Evolutionary conservation across 2,329 filamentous ascomycete species (phyloP).

Genomic region (Xylaria arbuscula): DNA sequence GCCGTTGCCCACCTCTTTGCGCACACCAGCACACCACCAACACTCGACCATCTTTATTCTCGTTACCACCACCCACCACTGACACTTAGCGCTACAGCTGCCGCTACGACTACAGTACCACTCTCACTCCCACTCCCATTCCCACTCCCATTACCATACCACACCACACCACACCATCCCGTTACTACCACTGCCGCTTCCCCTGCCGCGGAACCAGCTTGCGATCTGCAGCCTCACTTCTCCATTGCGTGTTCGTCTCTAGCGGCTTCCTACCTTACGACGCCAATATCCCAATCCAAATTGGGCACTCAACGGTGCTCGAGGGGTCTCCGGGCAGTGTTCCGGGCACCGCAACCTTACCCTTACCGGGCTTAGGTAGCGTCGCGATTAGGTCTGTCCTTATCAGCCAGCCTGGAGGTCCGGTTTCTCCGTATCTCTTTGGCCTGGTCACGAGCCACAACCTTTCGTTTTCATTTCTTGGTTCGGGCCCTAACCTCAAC

Average conservation of each 20-base stretch:
- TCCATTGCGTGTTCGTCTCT: slow-evolving; percentile 6
- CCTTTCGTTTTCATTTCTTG: slow-evolving; percentile 9
- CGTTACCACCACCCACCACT: not conserved
- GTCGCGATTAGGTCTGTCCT: slow-evolving; percentile 10
- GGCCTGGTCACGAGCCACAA: slow-evolving; percentile 15
- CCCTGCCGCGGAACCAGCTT: slow-evolving; percentile 30
- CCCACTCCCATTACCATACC: slow-evolving; percentile 1
- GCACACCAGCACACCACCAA: not conserved
- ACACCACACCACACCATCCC: slow-evolving; percentile 7
- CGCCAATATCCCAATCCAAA: slow-evolving; percentile 9
- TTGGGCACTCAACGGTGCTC: slow-evolving; percentile 4
- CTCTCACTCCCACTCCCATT: slow-evolving; percentile 1
- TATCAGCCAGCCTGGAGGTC: slow-evolving; percentile 10
- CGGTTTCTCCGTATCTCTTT: slow-evolving; percentile 11
- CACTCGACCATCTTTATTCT: slow-evolving; percentile 14
- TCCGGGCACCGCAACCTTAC: slow-evolving; percentile 2
- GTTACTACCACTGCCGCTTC: slow-evolving; percentile 13
- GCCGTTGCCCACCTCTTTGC: not conserved
- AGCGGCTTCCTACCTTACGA: slow-evolving; percentile 27
- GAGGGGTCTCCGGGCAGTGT: slow-evolving; percentile 5
- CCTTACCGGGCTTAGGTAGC: slow-evolving; percentile 12
- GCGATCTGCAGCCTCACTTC: slow-evolving; percentile 30
- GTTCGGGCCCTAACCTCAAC: slow-evolving; percentile 10
- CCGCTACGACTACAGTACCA: slow-evolving; percentile 9
- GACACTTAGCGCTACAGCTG: slow-evolving; percentile 2